These are phyloP conservation scores for Sodiomyces alkalinus DNA, from an alignment of 2,329 filamentous ascomycete species.

Conservation along the genomic window DNA sequence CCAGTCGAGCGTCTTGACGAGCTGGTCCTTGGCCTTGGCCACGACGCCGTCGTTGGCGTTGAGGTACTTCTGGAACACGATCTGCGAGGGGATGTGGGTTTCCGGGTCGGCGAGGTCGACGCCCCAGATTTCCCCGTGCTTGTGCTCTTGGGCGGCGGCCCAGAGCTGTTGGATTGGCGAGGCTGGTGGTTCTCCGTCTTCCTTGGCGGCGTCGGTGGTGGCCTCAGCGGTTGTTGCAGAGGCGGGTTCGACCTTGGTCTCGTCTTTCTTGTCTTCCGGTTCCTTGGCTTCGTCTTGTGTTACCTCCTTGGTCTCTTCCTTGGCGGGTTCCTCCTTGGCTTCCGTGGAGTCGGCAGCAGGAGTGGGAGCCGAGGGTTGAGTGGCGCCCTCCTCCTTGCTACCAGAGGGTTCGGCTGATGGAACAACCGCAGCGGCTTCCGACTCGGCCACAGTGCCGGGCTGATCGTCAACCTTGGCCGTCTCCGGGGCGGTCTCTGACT, in stretches of 20 bases:
- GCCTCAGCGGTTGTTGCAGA: constrained; percentile 1
- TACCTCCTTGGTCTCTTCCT: too few relatives aligned
- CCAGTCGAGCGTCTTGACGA: constrained; percentile 69
- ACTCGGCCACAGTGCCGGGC: too few relatives aligned
- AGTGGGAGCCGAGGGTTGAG: background rate
- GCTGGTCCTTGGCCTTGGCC: constrained; percentile 60
- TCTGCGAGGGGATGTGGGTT: constrained; percentile 56
- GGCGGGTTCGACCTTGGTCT: too few relatives aligned
- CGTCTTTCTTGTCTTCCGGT: too few relatives aligned
- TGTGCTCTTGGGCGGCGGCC: constrained; percentile 34
- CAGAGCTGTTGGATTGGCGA: constrained; percentile 44
- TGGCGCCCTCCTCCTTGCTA: background rate
- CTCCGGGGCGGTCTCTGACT: background rate
- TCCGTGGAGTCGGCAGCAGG: background rate
- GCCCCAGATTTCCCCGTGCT: constrained; percentile 75
- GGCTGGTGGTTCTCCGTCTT: constrained; percentile 22
- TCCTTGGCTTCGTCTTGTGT: too few relatives aligned
- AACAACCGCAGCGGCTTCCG: background rate
- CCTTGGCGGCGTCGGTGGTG: constrained; percentile 1
- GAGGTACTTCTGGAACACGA: constrained; percentile 85
- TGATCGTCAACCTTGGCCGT: background rate
- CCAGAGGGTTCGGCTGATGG: too few relatives aligned
- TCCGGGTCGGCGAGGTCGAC: constrained; percentile 44
- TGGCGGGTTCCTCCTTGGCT: background rate
- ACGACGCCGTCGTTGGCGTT: constrained; percentile 74